Evolutionary conservation across 2,329 filamentous ascomycete genomes (phyloP), one percentile per base, ranked within the genome.

Genomic region (Penicillium italicum): DNA sequence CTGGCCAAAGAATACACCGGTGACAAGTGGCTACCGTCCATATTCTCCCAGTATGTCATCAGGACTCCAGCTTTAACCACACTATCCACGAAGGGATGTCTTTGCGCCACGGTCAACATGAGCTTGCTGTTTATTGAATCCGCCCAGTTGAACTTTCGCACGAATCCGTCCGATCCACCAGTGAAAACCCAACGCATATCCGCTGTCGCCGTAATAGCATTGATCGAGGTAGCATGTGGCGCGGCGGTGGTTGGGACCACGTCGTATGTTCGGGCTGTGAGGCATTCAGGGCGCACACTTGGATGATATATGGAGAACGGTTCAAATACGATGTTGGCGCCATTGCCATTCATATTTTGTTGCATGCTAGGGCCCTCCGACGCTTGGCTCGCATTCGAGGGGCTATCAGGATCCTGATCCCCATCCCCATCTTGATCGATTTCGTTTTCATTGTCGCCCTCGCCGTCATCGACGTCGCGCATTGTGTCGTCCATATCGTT

Each of bases 31-130:
- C 76, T 75, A 2, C 85, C 84, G 69, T 99, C 93, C 71, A 97
- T 92, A 67, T 97, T 99, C 73, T 97, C 94, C 94, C 94, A 99
- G 73, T 99, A 99, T 49, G 90, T 96, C 82, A 97, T 87, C 47
- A 97, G 77, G 6, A 96, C 90, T 1, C 92, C 94, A 2, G 93
- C 92, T 74, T 99, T 99, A 53, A 91, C 90, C 41, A 99, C 94
- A 66, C 90, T 96, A 71, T 99, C 94, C 38, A 99, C 94, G 67
- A 97, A 99, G 0, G 94, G 94, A 70, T 99, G 94, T 46, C 90
- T 83, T 76, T 99, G 94, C 31, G 94, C 94, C 6, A 99, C 94
- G 0, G 94, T 99, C 66, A 99, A 79, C 58, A 93, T 86, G 33
- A 94, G 84, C 75, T 96, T 97, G 61, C 91, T 91, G 70, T 99